Conservation (phyloP, 805 yeast species). For the Starmerella powellii region DNA sequence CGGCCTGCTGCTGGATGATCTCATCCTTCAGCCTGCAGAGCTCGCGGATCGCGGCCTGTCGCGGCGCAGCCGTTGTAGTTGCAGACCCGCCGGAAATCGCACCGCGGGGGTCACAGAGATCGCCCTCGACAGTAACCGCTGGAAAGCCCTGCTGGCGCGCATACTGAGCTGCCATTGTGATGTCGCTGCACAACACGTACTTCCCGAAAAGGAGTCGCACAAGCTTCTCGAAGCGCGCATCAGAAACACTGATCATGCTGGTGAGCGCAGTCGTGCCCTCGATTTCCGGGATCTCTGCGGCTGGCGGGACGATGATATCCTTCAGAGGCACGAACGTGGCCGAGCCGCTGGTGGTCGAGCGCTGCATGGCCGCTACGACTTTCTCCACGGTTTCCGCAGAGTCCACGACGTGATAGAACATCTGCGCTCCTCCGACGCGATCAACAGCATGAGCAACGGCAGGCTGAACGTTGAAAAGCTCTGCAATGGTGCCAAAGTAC, state of each 20-base stretch:
- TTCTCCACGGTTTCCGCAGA: conserved; percentile 60
- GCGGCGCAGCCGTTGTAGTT: not conserved
- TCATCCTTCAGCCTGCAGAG: not conserved
- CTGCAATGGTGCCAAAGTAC: conserved; percentile 79
- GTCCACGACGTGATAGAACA: conserved; percentile 84
- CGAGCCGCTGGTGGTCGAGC: conserved; percentile 50
- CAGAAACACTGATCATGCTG: conserved; percentile 6
- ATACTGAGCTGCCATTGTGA: conserved; percentile 31
- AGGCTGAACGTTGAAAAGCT: conserved; percentile 65
- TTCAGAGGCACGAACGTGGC: conserved; percentile 87
- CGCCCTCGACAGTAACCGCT: conserved; percentile 88
- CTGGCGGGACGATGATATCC: conserved; percentile 35
- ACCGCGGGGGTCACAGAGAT: conserved; percentile 72
- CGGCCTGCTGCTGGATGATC: not conserved
- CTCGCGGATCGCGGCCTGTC: conserved; percentile 1
- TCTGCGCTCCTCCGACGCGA: conserved; percentile 73
- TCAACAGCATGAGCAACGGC: conserved; percentile 80
- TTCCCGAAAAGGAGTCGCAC: conserved; percentile 70
- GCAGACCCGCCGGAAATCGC: conserved; percentile 51
- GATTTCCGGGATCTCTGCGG: conserved; percentile 9
- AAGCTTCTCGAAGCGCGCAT: conserved; percentile 41
- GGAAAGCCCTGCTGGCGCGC: conserved; percentile 37
- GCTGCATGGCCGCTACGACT: no score
- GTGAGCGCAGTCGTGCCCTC: conserved; percentile 43
- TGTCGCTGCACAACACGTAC: conserved; percentile 60